Evolutionary conservation across 164 flowering plant species (phyloP), one percentile per base, ranked within the genome.

Genomic region (Umbilicus rupestris): DNA sequence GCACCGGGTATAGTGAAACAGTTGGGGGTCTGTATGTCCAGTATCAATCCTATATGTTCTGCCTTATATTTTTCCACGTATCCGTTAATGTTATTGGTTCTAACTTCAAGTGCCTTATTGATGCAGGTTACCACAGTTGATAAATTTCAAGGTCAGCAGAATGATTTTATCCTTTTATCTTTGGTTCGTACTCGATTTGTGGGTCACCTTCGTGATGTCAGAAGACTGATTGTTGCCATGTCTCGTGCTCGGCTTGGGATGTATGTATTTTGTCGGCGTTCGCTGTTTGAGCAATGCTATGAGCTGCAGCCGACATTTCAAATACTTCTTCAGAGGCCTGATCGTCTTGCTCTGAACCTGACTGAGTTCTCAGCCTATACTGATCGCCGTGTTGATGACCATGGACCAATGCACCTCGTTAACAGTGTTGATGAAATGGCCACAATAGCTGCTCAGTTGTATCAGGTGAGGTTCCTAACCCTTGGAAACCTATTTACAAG

Each of bases 131-230:
- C 99, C 5, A 91, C 99, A 7, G 99, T 94, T 33, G 99, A 94
- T 75, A 94, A 94, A 75, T 94, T 89, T 81, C 99, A 94, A 82
- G 99, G 97, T 60, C 99, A 94, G 81, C 99, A 94, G 69, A 94
- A 94, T 79, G 97, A 94, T 72, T 89, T 81, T 62, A 88, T 94
- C 46, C 79, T 94, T 72, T 76, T 94, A 44, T 94, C 99, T 64
- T 90, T 94, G 62, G 97, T 94, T 29, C 96, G 99, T 16, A 82
- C 96, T 29, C 96, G 97, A 37, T 87, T 91, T 75, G 99, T 94
- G 65, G 99, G 99, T 33, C 97, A 94, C 75, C 91, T 94, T 67
- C 97, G 99, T 58, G 99, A 94, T 82, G 97, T 94, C 45, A 86
- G 99, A 82, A 86, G 99, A 81, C 80, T 94, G 83, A 74, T 94